These are phyloP conservation scores for Globisporangium nunn DNA, from an alignment of 352 stramenopile species.

Conservation along the genomic window DNA sequence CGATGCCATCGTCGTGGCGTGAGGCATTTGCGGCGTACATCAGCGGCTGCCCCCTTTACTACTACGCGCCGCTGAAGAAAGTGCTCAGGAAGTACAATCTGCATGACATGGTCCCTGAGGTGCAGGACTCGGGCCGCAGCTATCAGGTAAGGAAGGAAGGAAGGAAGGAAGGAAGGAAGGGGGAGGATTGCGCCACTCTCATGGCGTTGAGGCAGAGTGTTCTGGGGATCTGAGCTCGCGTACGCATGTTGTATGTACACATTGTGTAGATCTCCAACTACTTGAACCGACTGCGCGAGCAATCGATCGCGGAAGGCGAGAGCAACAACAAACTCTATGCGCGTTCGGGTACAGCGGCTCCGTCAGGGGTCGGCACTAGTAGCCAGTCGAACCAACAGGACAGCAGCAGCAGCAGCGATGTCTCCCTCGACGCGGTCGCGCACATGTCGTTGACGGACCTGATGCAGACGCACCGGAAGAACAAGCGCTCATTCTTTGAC, in stretches of 20 bases:
- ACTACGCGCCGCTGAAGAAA: conserved; percentile 78
- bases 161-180: no score
- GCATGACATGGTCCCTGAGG: conserved; percentile 81
- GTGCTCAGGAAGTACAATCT: conserved; percentile 83
- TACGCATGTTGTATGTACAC: neutral
- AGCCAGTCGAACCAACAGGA: conserved; percentile 23
- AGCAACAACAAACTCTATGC: conserved; percentile 76
- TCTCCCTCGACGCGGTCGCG: conserved; percentile 44
- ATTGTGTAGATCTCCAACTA: conserved; percentile 50
- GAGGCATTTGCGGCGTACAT: conserved; percentile 81
- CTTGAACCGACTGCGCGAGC: conserved; percentile 64
- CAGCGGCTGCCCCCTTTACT: conserved; percentile 69
- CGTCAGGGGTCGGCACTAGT: conserved; percentile 12
- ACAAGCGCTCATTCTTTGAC: conserved; percentile 46
- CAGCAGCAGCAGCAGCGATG: conserved; percentile 10
- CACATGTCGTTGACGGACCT: conserved; percentile 66
- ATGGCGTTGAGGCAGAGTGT: neutral
- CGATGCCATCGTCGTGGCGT: conserved; percentile 81
- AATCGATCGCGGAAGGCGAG: conserved; percentile 67
- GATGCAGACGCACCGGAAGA: conserved; percentile 37
- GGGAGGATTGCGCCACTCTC: no score
- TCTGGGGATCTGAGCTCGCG: neutral
- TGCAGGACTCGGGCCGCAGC: conserved; percentile 72
- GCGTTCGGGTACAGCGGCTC: conserved; percentile 9
- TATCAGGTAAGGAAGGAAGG: conserved; percentile 42